phyloP scores from a whole-genome alignment of 2,329 filamentous ascomycete species.

The Stagonosporopsis tanaceti region DNA sequence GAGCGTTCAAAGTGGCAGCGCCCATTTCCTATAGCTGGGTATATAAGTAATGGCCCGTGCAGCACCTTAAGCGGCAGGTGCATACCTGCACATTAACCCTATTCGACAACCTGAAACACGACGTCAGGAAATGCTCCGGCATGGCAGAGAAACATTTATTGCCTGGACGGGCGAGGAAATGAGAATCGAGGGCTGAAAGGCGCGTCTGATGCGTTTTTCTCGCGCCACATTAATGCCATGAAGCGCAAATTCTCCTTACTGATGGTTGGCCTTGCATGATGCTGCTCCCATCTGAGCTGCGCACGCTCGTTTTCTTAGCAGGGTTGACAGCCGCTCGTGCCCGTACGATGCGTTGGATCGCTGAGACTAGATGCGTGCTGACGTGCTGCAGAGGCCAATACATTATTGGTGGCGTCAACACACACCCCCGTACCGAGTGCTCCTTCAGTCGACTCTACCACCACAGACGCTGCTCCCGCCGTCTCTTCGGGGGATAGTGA shows the following conservation, averaged over 20 bases:
- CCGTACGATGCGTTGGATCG: neutral
- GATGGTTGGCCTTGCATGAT: neutral
- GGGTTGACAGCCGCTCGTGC: conserved; percentile 2
- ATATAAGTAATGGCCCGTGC: neutral
- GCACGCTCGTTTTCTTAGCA: conserved; percentile 9
- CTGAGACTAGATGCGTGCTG: neutral
- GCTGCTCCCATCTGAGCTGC: conserved; percentile 12
- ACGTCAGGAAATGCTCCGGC: conserved; percentile 4
- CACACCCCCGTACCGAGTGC: neutral
- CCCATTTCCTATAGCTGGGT: neutral
- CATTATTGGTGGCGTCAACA: neutral
- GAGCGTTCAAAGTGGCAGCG: neutral
- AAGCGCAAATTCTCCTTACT: neutral
- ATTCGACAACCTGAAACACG: neutral
- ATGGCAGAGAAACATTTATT: conserved; percentile 1
- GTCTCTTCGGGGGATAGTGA: neutral
- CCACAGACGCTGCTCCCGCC: neutral
- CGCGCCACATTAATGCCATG: neutral
- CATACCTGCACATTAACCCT: conserved; percentile 1
- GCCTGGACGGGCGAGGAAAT: neutral
- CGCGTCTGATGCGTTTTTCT: conserved; percentile 1
- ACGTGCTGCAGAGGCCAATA: neutral
- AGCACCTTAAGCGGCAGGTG: conserved; percentile 13
- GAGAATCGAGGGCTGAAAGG: neutral
- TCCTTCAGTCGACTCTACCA: neutral